Base-by-base conservation (phyloP, 2,329 filamentous ascomycete species). In the Escovopsis weberi region DNA sequence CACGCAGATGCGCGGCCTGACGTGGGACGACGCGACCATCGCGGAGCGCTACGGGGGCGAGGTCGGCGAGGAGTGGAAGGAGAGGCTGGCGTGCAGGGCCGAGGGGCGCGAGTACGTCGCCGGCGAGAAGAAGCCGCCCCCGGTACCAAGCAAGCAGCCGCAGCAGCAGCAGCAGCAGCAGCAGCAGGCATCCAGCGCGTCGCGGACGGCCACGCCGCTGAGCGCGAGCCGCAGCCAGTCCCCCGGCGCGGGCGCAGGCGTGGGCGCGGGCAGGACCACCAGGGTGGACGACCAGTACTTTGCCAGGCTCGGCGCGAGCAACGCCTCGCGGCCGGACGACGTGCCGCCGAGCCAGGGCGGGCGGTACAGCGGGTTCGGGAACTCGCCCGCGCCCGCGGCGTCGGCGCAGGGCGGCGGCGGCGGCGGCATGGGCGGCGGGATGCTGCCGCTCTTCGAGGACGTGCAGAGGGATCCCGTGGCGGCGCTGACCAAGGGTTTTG, bases 61-160 rank as follows among this genome's bases (percentile, higher is more conserved):
- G 50, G 84, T 82, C 0, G 89, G 88, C 43, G 89, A 95, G 62
- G 89, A 95, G 66, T 96, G 82, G 78, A 95, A 95, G 63, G 88
- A 94, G 60, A 74, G 87, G 47, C 63, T 96, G 50, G 80, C 78
- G 32, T 85, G 84, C 54, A 89, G 91, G 66, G 85, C 93, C 6
- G 91, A 96, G 61, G 85, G 83, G 11, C 74, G 74, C 45, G 85
- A 94, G 51, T 96, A 93, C 57, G 83, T 91, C 2, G 81, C 81
- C 12, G 78, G 75, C 7, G 74, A 80, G 59, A 80, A 79, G 60
- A 71, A 69, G 58, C 57, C 62, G 23, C 52, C 54, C 9, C 46
- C 61, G 9, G 52, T 59, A 12, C 55, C 55, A 52, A 57, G 57
- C 38, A 61, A 60, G 36, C 50, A 59, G 23, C 49, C 52, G 35